Percentiles rank a stretch among this genome's conserved stretches.
Evolutionary conservation across 192 early-diverging fungal genomes (phyloP).

Genomic region (Helicostylum pulchrum): DNA sequence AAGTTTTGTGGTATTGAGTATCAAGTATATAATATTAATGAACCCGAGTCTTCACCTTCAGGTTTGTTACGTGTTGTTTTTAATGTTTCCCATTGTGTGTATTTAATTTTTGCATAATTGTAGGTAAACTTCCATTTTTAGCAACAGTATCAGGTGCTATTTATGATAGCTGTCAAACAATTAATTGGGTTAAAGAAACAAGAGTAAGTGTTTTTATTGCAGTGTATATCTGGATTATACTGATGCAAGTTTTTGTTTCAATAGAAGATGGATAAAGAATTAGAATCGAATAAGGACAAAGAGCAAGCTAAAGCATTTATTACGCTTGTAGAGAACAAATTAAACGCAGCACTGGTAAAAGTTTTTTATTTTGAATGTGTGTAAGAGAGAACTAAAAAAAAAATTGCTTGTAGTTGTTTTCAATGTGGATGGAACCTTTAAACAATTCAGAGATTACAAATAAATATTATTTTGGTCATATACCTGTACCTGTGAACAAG

Average conservation of each 20-base stretch:
- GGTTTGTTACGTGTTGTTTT: conserved; percentile 27
- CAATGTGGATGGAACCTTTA: conserved; percentile 40
- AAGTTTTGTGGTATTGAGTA: conserved; percentile 46
- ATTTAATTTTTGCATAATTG: neutral
- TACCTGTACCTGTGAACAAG: conserved; percentile 33
- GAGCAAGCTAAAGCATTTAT: conserved; percentile 50
- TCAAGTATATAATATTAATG: conserved; percentile 41
- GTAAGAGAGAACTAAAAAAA: neutral
- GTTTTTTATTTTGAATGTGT: neutral
- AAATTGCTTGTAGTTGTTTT: conserved; percentile 33
- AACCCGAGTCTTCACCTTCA: conserved; percentile 54
- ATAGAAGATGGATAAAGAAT: conserved; percentile 14
- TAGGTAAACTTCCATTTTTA: conserved; percentile 57
- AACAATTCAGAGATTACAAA: conserved; percentile 28
- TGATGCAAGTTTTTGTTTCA: neutral
- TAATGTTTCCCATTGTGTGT: neutral
- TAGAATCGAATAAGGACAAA: conserved; percentile 15
- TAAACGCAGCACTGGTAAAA: conserved; percentile 54
- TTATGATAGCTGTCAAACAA: conserved; percentile 43
- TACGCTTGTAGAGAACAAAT: conserved; percentile 46
- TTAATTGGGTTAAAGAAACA: conserved; percentile 45
- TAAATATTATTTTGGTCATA: conserved; percentile 35
- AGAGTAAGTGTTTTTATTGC: conserved; percentile 25
- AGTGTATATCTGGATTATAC: neutral
- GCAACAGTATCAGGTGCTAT: conserved; percentile 40